phyloP scores from a whole-genome alignment of 495 filamentous ascomycete genomes.

The Daldinia bambusicola region DNA sequence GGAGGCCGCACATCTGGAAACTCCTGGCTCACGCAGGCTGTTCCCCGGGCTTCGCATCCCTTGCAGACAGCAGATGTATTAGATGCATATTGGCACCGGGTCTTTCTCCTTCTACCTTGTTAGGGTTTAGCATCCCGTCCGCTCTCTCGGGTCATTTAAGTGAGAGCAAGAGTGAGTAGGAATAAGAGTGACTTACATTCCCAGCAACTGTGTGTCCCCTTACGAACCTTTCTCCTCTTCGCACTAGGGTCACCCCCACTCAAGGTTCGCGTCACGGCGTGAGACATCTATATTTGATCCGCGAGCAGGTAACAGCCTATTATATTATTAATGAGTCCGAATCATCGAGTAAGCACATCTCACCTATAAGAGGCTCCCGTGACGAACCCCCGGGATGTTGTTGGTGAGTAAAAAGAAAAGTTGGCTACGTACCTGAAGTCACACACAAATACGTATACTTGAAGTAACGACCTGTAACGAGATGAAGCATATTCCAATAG shows the following conservation, averaged over 20 bases:
- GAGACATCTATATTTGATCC: conserved; percentile 20
- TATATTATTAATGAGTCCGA: neutral
- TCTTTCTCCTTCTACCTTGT: conserved; percentile 59
- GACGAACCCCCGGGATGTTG: neutral
- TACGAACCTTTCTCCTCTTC: conserved; percentile 61
- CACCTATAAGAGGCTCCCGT: neutral
- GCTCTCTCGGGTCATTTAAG: neutral
- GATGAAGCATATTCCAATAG: no score
- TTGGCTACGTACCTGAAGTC: neutral
- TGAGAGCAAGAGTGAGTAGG: no score
- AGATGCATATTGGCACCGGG: conserved; percentile 56
- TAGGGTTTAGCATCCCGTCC: conserved; percentile 19
- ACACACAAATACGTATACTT: neutral
- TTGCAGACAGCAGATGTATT: conserved; percentile 53
- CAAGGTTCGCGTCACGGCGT: conserved; percentile 21
- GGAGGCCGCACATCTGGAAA: conserved; percentile 54
- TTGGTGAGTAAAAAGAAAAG: neutral
- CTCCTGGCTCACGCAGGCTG: conserved; percentile 62
- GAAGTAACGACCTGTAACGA: neutral
- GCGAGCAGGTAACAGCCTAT: neutral
- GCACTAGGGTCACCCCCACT: conserved; percentile 19
- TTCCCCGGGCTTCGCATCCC: conserved; percentile 59
- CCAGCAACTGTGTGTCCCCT: conserved; percentile 66
- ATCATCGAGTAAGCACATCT: neutral
- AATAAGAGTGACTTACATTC: conserved; percentile 58